Conservation (phyloP, 352 stramenopile genomes). For the Pythium insidiosum region DNA sequence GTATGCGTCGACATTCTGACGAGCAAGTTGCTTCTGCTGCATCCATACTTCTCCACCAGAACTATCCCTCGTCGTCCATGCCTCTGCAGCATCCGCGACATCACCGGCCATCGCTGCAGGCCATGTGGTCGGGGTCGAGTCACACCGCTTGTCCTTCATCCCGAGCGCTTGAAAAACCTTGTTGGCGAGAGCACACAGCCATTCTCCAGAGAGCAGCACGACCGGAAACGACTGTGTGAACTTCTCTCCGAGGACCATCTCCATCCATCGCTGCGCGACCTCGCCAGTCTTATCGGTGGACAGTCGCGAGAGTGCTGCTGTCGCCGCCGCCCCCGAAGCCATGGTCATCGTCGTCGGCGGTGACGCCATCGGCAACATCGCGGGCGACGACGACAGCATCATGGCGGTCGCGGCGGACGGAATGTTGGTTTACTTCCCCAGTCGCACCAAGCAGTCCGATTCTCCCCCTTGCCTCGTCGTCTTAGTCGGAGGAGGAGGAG, state of each 20-base stretch:
- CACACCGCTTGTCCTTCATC: constrained; percentile 44
- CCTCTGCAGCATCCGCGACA: neutral
- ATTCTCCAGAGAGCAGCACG: constrained; percentile 50
- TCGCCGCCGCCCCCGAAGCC: neutral
- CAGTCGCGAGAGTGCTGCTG: neutral
- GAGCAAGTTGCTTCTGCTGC: constrained; percentile 15
- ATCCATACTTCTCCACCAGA: constrained; percentile 16
- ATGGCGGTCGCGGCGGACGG: no score
- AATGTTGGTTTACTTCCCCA: no score
- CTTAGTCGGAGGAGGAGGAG: no score
- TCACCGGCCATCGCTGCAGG: constrained; percentile 11
- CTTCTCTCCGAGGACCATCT: constrained; percentile 84
- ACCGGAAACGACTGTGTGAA: constrained; percentile 34
- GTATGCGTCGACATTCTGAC: constrained; percentile 56
- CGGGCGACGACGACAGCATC: no score
- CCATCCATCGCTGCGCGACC: constrained; percentile 79
- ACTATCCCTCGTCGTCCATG: constrained; percentile 2
- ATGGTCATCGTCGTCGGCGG: constrained; percentile 12
- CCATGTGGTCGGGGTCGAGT: constrained; percentile 14
- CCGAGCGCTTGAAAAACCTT: constrained; percentile 67
- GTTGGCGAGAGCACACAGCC: constrained; percentile 62
- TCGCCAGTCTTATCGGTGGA: constrained; percentile 32
- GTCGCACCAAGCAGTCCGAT: no score
- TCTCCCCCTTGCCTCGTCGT: no score
- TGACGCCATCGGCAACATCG: constrained; percentile 7